Evolutionary conservation across 1,139 yeast genomes (phyloP), one percentile per base, ranked within the genome.

Genomic region (Lodderomyces margitis): DNA sequence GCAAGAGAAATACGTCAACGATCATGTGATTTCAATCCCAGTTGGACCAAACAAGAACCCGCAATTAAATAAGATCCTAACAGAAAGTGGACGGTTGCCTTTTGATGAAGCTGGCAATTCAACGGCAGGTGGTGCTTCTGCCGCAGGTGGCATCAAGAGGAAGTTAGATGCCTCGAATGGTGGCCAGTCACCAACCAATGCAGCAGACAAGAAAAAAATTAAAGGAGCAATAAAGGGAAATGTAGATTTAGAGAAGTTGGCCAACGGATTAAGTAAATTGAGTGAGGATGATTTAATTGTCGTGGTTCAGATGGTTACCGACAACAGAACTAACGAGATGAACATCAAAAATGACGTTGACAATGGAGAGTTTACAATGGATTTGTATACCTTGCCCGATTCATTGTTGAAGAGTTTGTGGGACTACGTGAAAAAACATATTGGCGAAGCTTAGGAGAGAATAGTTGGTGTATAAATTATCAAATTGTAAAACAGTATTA

Each of bases 291-390:
- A 92, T 62, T 74, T 92, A 55, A 80, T 92, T 45, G 95, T 91
- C 30, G 94, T 92, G 40, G 98, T 92, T 41, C 98, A 92, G 65
- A 91, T 92, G 97, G 95, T 92, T 30, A 89, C 96, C 41, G 98
- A 92, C 63, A 92, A 92, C 66, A 82, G 88, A 63, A 89, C 98
- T 14, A 83, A 87, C 38, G 98, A 92, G 45, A 92, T 92, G 96
- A 89, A 87, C 64, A 87, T 92, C 57, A 89, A 91, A 61, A 92
- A 92, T 64, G 96, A 92, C 59, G 91, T 87, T 40, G 98, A 91
- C 50, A 94, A 88, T 56, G 98, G 98, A 39, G 98, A 92, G 68
- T 92, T 92, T 63, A 91, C 95, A 46, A 88, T 92, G 87, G 98
- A 92, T 66, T 75, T 92, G 55, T 91, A 82, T 63, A 91, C 98